Evolutionary conservation across 495 filamentous ascomycete species (phyloP), one percentile per base, ranked within the genome.

Genomic region (Darksidea phi): DNA sequence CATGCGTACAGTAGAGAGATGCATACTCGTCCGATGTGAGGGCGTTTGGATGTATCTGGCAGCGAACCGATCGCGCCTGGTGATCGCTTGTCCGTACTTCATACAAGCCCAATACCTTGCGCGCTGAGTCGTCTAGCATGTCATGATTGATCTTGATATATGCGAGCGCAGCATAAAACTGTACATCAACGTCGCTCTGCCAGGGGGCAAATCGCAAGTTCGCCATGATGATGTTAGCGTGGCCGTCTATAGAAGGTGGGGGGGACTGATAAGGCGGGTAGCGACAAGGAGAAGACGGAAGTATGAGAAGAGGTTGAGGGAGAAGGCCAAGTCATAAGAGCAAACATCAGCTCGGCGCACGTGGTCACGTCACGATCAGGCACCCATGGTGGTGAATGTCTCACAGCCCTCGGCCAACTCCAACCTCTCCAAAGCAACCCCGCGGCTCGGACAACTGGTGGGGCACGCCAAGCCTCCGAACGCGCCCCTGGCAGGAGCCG

Each of bases 131-230:
- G 73, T 96, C 87, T 41, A 98, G 88, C 77, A 88, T 95, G 75
- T 97, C 94, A 82, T 95, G 87, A 69, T 98, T 90, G 68, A 98
- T 89, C 74, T 98, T 98, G 50, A 84, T 88, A 8, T 86, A 84
- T 46, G 92, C 91, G 23, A 98, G 82, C 37, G 90, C 84, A 37
- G 88, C 87, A 70, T 96, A 97, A 73, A 98, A 98, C 20, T 90
- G 90, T 21, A 97, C 79, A 69, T 98, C 94, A 64, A 97, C 89
- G 74, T 96, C 91, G 25, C 93, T 96, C 23, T 84, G 81, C 81
- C 96, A 97, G 0, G 91, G 85, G 43, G 88, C 86, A 74, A 91
- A 97, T 67, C 82, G 82, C 54, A 86, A 12, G 20, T 63, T 52
- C 15, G 71, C 48, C 67, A 72, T 73, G 34, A 59, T 64, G 32